Base-by-base conservation (phyloP, 116 monocot genomes). In the Iris pallida region DNA sequence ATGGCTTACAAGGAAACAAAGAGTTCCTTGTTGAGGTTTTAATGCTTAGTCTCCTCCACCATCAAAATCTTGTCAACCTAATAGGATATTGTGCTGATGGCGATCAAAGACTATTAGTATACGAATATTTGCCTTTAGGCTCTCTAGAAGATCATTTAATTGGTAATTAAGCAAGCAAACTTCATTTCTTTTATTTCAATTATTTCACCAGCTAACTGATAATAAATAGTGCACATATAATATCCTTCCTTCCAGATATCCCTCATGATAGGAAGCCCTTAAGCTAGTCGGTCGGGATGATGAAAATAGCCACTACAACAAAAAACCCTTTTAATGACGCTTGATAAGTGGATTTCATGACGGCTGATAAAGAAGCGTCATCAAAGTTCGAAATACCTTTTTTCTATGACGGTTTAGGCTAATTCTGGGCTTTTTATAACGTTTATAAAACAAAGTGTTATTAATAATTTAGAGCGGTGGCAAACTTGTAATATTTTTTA, bases 251-350 rank as follows among this genome's bases (percentile, higher is more conserved):
- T 9, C 44, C 56, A 86, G 86, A 82, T 73, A 9, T 76, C 16
- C 69, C 76, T 5, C 63, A 79, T 42, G 83, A 78, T 18, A 74
- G 80, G 64, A 68, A 78, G 47, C 64, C 83, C 17, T 65, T 88
- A 16, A 71, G 80, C 52, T 88, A 84, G 88, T 64, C 83, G 52
- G 65, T 78, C 7, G 41, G 88, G 20, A 79, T 83, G 79, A 88
- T 87, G 83, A 87, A 80, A 55, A 84, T 84, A 56, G 88, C 88
- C n/a, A n/a, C n/a, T n/a, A n/a, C n/a, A n/a, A n/a, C n/a, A n/a
- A n/a, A n/a, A n/a, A n/a, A n/a, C n/a, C n/a, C n/a, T n/a, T n/a
- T n/a, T n/a, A n/a, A n/a, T n/a, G n/a, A n/a, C n/a, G n/a, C n/a
- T n/a, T n/a, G n/a, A n/a, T n/a, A n/a, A n/a, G n/a, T n/a, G n/a